Evolutionary conservation across 306 rosid genomes (phyloP).

Genomic region (Prunus salicina): DNA sequence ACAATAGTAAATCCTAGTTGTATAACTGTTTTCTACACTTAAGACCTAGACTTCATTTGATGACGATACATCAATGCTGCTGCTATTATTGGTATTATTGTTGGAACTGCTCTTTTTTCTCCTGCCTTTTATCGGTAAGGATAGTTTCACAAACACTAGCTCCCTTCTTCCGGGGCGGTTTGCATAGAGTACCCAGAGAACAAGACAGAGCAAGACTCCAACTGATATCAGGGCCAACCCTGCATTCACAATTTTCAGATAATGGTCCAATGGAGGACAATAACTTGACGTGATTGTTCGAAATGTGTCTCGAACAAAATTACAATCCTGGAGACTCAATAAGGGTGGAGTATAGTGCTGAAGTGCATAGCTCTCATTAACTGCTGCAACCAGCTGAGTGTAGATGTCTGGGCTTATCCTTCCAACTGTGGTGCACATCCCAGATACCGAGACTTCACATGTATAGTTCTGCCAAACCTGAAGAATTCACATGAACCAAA

Average conservation of each 20-base stretch:
- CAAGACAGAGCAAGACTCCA: slow-evolving; percentile 83
- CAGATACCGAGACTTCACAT: slow-evolving; percentile 62
- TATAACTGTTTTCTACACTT: neutral
- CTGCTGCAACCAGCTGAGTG: slow-evolving; percentile 69
- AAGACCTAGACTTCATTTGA: slow-evolving; percentile 36
- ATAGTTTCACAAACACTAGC: slow-evolving; percentile 68
- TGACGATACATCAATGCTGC: slow-evolving; percentile 23
- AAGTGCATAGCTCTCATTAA: slow-evolving; percentile 85
- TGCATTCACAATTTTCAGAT: slow-evolving; percentile 63
- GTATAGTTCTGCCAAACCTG: slow-evolving; percentile 84
- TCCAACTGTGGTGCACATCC: slow-evolving; percentile 61
- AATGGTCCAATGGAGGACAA: slow-evolving; percentile 73
- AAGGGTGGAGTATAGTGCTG: slow-evolving; percentile 84
- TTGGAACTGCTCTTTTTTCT: slow-evolving; percentile 27
- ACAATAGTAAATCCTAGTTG: neutral
- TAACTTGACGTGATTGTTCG: slow-evolving; percentile 61
- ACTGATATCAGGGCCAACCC: slow-evolving; percentile 88
- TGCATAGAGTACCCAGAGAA: slow-evolving; percentile 89
- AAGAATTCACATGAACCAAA: slow-evolving; percentile 12
- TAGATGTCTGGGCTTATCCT: slow-evolving; percentile 77
- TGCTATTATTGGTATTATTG: slow-evolving; percentile 5
- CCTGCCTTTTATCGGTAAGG: slow-evolving; percentile 36
- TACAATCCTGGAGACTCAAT: slow-evolving; percentile 84
- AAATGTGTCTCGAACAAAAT: slow-evolving; percentile 87
- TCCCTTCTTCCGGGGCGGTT: slow-evolving; percentile 88